These are phyloP conservation scores for Pleurotus platypus DNA, from an alignment of 768 basidiomycete genomes.

Conservation along the genomic window DNA sequence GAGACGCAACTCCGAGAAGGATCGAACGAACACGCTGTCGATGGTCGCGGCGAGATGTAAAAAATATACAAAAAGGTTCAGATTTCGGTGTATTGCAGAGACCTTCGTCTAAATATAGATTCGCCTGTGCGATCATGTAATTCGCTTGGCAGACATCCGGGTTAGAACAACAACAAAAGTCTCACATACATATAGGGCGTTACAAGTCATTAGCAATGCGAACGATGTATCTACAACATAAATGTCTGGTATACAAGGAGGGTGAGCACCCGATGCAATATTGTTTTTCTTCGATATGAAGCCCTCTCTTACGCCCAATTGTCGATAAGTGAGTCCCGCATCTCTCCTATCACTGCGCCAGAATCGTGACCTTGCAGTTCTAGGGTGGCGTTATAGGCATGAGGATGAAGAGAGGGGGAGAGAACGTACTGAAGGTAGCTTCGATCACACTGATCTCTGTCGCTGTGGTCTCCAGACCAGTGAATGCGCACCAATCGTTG, in stretches of 20 bases:
- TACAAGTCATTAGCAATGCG: not conserved
- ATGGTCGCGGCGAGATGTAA: constrained; percentile 1
- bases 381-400: constrained; percentile 22
- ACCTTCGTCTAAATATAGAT: too few species aligned
- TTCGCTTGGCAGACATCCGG: too few species aligned
- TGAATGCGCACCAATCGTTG: constrained; percentile 99
- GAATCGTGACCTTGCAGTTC: constrained; percentile 85
- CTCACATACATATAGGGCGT: too few species aligned
- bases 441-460: constrained; percentile 99
- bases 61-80: not conserved
- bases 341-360: constrained; percentile 82
- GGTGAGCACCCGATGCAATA: not conserved
- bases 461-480: constrained; percentile 98
- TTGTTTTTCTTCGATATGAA: not conserved
- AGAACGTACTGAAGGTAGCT: constrained; percentile 86
- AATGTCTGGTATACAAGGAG: constrained; percentile 4
- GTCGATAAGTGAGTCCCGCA: constrained; percentile 88
- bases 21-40: constrained; percentile 3
- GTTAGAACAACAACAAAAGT: too few species aligned
- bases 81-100: not conserved
- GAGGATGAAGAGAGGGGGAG: not conserved
- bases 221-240: not conserved
- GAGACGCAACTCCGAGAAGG: constrained; percentile 29
- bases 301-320: constrained; percentile 75
- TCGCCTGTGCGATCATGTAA: too few species aligned